Percentiles rank a stretch among this genome's conserved stretches.
Evolutionary conservation across 2,329 filamentous ascomycete species (phyloP).

Genomic region (Aspergillus calidoustus): DNA sequence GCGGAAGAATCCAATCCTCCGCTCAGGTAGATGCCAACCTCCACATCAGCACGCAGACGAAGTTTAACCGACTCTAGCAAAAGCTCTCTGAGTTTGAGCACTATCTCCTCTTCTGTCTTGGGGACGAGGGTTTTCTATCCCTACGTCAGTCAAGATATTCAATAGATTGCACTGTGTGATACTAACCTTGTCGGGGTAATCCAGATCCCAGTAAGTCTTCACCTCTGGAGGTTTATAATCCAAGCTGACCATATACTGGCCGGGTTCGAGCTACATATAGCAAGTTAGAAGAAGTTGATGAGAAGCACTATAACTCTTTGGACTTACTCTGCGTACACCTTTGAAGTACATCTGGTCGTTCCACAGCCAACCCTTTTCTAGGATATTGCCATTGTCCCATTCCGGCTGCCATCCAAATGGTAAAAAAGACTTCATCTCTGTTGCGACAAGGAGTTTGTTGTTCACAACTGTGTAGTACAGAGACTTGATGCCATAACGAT

Average conservation of each 20-base stretch:
- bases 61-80: slow-evolving; percentile 59
- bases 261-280: slow-evolving; percentile 47
- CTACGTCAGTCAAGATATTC: not conserved
- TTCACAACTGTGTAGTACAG: slow-evolving; percentile 55
- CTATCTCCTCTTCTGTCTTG: slow-evolving; percentile 56
- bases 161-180: not conserved
- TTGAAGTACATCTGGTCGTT: slow-evolving; percentile 57
- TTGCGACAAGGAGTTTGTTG: slow-evolving; percentile 52
- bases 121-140: slow-evolving; percentile 42
- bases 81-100: slow-evolving; percentile 54
- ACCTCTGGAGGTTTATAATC: slow-evolving; percentile 45
- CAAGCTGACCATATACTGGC: slow-evolving; percentile 49
- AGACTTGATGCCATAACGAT: slow-evolving; percentile 63
- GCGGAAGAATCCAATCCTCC: slow-evolving; percentile 64
- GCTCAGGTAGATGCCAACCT: slow-evolving; percentile 60
- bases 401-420: slow-evolving; percentile 56
- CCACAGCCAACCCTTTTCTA: slow-evolving; percentile 49
- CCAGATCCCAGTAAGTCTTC: slow-evolving; percentile 58
- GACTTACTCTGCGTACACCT: slow-evolving; percentile 49
- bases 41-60: slow-evolving; percentile 61
- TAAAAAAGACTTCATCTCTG: slow-evolving; percentile 60
- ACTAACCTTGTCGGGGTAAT: slow-evolving; percentile 57
- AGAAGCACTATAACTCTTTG: not conserved
- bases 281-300: not conserved
- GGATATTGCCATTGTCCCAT: slow-evolving; percentile 57